Base-by-base conservation (phyloP, 78 protist genomes). In the Cyanophora paradoxa region DNA sequence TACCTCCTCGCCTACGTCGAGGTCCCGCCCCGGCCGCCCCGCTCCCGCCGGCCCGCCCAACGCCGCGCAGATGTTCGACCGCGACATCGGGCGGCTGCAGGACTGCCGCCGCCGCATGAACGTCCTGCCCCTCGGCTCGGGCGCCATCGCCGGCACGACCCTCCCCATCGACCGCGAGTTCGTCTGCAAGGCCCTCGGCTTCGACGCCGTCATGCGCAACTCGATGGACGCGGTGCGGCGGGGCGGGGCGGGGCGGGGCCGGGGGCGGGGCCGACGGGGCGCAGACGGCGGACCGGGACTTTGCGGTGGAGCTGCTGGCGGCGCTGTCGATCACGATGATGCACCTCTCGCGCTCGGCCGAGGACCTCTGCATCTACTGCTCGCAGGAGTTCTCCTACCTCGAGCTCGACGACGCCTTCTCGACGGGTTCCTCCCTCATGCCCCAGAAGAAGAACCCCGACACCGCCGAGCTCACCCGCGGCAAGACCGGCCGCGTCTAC, bases 371-470 rank as follows among this genome's bases (percentile, higher is more conserved):
- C 10, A 5, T 54, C 59, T 54, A 22, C 59, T 17, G n/a, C 4
- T 54, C 59, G 14, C 10, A 44, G 52, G 71, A 65, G 71, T 65
- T 65, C 71, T 7, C 56, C 31, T 65, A 40, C 54, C 56, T 65
- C 5, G 19, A 19, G 31, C 71, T 65, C 8, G 71, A 48, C 10
- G 71, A 65, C 54, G 71, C 71, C 31, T 65, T 40, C 71, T 26
- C 39, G 39, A 65, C 57, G 0, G 71, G 71, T 54, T 40, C 57
- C 34, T 65, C 71, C 39, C 71, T 65, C 39, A 65, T 65, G 71
- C 71, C 71, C 40, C 71, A 65, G 71, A 65, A 65, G 54, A 65
- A 65, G 54, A 65, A 65, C 54, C 71, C 71, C 13, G 71, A 65
- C 13, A 54, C 71, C 16, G 56, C 41, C 6, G 71, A 65, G 54